Evolutionary conservation across 2,329 filamentous ascomycete species (phyloP).

Genomic region (Ophiostoma sp.): DNA sequence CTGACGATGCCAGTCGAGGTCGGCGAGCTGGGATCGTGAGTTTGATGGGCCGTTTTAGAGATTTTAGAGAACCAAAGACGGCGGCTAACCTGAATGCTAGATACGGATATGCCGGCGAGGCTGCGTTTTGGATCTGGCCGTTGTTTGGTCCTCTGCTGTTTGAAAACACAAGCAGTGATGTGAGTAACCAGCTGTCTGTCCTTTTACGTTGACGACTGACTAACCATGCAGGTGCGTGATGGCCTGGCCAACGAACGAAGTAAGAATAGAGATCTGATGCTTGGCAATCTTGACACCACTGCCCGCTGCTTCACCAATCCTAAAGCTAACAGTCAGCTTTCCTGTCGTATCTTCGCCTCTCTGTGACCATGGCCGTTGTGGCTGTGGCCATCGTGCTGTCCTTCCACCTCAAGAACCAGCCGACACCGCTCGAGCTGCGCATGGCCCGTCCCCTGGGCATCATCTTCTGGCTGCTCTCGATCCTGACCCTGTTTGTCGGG

Average conservation of each 20-base stretch:
- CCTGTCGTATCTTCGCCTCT: slow-evolving; percentile 83
- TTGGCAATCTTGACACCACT: background rate
- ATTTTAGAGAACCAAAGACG: too few relatives aligned
- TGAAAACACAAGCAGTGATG: slow-evolving; percentile 68
- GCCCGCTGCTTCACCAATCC: too few relatives aligned
- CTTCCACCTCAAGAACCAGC: slow-evolving; percentile 77
- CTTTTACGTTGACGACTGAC: slow-evolving; percentile 25
- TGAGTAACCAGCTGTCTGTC: slow-evolving; percentile 31
- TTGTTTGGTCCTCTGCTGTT: slow-evolving; percentile 64
- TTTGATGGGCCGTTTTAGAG: background rate
- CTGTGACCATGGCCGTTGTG: slow-evolving; percentile 86
- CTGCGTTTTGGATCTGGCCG: slow-evolving; percentile 56
- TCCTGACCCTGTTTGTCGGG: slow-evolving; percentile 71
- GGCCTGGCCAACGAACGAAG: slow-evolving; percentile 76
- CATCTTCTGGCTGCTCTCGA: slow-evolving; percentile 77
- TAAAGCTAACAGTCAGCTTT: slow-evolving; percentile 50
- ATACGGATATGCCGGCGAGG: slow-evolving; percentile 30
- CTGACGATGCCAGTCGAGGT: slow-evolving; percentile 44
- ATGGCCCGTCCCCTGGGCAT: slow-evolving; percentile 80
- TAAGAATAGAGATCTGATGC: slow-evolving; percentile 29
- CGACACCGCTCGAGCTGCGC: slow-evolving; percentile 63
- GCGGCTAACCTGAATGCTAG: background rate
- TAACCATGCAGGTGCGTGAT: slow-evolving; percentile 43
- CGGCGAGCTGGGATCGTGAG: slow-evolving; percentile 37
- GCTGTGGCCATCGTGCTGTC: slow-evolving; percentile 85